Percentiles rank a stretch among this genome's conserved stretches.
Evolutionary conservation across 2,329 filamentous ascomycete genomes (phyloP).

Genomic region (Ceratocystis huliohia): DNA sequence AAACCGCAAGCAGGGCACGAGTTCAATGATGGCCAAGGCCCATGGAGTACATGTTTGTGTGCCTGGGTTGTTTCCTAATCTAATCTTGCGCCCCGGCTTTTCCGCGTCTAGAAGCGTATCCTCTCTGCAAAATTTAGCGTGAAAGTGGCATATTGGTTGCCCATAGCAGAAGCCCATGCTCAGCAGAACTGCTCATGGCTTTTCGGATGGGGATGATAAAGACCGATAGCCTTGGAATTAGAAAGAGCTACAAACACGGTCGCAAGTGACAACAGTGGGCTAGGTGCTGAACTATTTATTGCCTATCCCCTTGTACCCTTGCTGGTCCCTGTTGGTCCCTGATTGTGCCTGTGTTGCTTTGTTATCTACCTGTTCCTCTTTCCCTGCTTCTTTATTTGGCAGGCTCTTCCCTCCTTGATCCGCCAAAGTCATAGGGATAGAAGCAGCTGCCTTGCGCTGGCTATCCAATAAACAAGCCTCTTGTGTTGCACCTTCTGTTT

Average conservation of each 20-base stretch:
- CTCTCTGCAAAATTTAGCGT: background rate
- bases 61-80: background rate
- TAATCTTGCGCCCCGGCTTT: background rate
- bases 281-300: background rate
- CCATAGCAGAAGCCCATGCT: background rate
- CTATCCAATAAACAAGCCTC: background rate
- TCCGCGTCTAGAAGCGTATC: background rate
- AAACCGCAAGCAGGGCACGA: background rate
- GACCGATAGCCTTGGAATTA: no score
- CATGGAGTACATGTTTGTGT: background rate
- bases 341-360: background rate
- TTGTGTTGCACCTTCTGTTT: background rate
- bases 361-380: background rate
- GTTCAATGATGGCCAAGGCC: background rate
- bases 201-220: no score
- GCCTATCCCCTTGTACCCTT: background rate
- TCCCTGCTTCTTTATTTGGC: background rate
- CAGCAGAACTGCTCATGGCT: background rate
- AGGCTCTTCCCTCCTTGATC: background rate
- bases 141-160: background rate
- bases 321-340: background rate
- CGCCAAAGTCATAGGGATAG: background rate
- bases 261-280: background rate
- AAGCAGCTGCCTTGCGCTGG: background rate
- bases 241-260: background rate